Evolutionary conservation across 768 basidiomycete species (phyloP), one percentile per base, ranked within the genome.

Genomic region (Mycena albidolilacea): DNA sequence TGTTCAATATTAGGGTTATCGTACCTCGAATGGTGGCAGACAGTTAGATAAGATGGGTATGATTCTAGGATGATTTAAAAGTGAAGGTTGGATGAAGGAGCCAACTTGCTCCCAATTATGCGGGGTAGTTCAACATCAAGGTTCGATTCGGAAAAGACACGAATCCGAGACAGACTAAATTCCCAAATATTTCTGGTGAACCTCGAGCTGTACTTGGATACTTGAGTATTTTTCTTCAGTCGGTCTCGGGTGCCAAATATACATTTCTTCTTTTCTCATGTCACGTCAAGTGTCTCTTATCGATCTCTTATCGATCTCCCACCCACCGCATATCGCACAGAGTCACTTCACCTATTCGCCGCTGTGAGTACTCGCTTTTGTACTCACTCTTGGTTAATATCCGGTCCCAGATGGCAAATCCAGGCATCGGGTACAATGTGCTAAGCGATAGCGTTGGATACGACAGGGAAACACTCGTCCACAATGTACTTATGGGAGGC

Each of bases 221-320:
- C n/a, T 52, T 30, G 3, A 30, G 30, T 17, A 52, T 14, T 19
- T 52, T 52, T 52, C 50, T 17, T 52, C 50, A 57, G 55, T 57
- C 23, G 55, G 23, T 57, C 35, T 7, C 30, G 55, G 35, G 55
- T 37, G 35, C 41, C 21, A 60, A 60, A n/a, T 60, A 60, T 60
- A 62, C 43, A n/a, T 62, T 62, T 38, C 61, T 62, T 44, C 61
- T 62, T 62, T 62, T 62, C 61, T 46, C 61, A 61, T 61, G 59
- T 61, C 59, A 43, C 17, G 59, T 61, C 61, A 19, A 62, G 61
- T 62, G 17, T 57, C 30, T 60, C 43, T 62, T 39, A 62, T 62
- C 61, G 61, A 62, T 57, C 30, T 60, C 43, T 62, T 39, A 62
- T 62, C 61, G 61, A 62, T 62, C 61, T 62, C 61, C 61, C 59